Percentiles rank a stretch among this genome's conserved stretches.
Conservation (phyloP, 305 asterid genomes). For the Fraxinus albicans region DNA sequence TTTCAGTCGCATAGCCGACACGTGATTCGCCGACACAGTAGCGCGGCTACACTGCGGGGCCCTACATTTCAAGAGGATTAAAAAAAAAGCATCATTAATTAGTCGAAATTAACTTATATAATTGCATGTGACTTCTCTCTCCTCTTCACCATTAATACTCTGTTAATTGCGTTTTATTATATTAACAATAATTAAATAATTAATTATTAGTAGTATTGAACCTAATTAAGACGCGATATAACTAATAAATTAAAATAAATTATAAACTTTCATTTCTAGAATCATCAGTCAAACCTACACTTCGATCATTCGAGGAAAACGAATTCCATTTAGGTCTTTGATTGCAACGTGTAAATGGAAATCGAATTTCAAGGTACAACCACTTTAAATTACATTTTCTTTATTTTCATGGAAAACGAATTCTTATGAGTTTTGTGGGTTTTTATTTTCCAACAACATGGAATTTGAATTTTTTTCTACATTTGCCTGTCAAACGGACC, state of each 20-base stretch:
- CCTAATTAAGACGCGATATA: neutral
- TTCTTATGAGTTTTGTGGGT: too few species aligned
- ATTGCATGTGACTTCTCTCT: constrained; percentile 17
- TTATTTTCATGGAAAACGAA: too few species aligned
- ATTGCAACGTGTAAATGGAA: too few species aligned
- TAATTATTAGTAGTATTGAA: neutral
- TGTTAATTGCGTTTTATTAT: neutral
- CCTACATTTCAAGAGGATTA: neutral
- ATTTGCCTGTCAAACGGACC: too few species aligned
- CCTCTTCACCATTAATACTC: neutral
- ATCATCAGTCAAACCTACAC: neutral
- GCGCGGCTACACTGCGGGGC: neutral
- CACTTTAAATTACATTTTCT: too few species aligned
- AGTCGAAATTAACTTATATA: neutral
- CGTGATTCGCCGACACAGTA: constrained; percentile 8
- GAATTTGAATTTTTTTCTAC: too few species aligned
- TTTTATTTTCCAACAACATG: too few species aligned
- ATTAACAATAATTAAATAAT: neutral
- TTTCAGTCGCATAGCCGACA: neutral
- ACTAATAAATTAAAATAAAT: too few species aligned
- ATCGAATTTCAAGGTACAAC: too few species aligned
- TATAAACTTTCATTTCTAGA: neutral
- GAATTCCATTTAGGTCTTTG: too few species aligned
- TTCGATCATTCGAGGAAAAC: too few species aligned
- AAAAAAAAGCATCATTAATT: neutral